Conservation (phyloP, 257 asterid genomes). For the Primulina huaijiensis region DNA sequence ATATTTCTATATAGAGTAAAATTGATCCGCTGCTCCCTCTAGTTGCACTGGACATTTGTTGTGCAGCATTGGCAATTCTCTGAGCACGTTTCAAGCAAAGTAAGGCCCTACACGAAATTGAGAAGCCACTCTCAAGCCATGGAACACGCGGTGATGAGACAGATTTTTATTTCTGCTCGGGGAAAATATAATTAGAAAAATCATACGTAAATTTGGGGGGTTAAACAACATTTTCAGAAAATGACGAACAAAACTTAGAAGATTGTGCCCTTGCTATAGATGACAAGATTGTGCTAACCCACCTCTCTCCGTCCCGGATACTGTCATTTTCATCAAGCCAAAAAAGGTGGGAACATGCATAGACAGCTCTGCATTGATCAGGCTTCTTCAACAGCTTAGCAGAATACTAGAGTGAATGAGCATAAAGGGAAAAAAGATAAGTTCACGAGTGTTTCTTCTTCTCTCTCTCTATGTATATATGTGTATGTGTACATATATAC, state of each 20-base stretch:
- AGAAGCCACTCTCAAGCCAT: background rate
- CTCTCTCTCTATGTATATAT: background rate
- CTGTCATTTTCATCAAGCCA: slow-evolving; percentile 91
- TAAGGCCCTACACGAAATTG: slow-evolving; percentile 61
- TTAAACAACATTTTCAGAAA: background rate
- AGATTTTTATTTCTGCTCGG: background rate
- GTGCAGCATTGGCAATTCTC: slow-evolving; percentile 92
- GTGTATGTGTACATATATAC: background rate
- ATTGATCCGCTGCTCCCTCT: slow-evolving; percentile 86
- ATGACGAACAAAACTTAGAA: background rate
- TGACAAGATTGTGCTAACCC: slow-evolving; percentile 17
- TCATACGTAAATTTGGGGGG: background rate
- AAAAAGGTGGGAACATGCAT: slow-evolving; percentile 96
- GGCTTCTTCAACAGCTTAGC: slow-evolving; percentile 98
- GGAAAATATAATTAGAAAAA: background rate
- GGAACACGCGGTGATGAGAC: background rate
- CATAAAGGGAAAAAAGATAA: slow-evolving; percentile 16
- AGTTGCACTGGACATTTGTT: slow-evolving; percentile 91
- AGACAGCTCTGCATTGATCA: slow-evolving; percentile 97
- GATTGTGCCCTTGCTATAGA: background rate
- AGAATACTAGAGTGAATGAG: slow-evolving; percentile 55
- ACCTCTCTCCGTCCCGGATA: slow-evolving; percentile 96
- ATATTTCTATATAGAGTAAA: slow-evolving; percentile 80
- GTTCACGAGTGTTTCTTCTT: slow-evolving; percentile 12
- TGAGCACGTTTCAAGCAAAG: slow-evolving; percentile 95